Evolutionary conservation across 371 early-diverging fungal species (phyloP).

Genomic region (Mucor sp.): DNA sequence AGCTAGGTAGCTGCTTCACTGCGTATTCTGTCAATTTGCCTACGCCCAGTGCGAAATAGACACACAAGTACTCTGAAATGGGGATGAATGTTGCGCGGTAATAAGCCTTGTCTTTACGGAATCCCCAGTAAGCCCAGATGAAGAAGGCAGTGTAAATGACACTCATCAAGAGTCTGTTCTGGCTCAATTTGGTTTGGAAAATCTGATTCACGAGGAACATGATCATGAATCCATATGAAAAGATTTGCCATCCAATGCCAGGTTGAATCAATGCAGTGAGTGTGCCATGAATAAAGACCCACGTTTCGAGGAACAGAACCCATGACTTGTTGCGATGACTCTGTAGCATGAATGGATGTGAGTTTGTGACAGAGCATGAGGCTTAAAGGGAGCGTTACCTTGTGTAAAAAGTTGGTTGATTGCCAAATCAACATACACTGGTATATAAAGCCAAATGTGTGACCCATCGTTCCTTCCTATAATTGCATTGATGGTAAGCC

Average conservation of each 20-base stretch:
- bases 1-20: neutral
- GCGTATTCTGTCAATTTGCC: conserved; percentile 19
- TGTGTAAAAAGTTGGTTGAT: conserved; percentile 42
- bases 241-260: conserved; percentile 48
- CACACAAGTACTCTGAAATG: conserved; percentile 35
- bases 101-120: conserved; percentile 30
- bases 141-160: conserved; percentile 19
- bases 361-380: neutral
- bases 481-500: neutral
- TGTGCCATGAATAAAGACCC: conserved; percentile 47
- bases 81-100: conserved; percentile 45
- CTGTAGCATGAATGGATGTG: conserved; percentile 9
- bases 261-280: conserved; percentile 46
- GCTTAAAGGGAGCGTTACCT: conserved; percentile 7
- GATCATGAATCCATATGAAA: conserved; percentile 40
- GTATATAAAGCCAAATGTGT: conserved; percentile 43
- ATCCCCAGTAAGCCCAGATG: conserved; percentile 25
- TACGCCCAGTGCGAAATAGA: conserved; percentile 21
- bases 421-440: conserved; percentile 49
- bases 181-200: conserved; percentile 27
- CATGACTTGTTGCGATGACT: conserved; percentile 44
- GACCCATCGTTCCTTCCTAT: conserved; percentile 50
- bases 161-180: conserved; percentile 10
- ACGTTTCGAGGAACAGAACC: conserved; percentile 37
- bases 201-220: conserved; percentile 43